phyloP scores from a whole-genome alignment of 176 grass and related monocot genomes.

The Oryza brachyantha region DNA sequence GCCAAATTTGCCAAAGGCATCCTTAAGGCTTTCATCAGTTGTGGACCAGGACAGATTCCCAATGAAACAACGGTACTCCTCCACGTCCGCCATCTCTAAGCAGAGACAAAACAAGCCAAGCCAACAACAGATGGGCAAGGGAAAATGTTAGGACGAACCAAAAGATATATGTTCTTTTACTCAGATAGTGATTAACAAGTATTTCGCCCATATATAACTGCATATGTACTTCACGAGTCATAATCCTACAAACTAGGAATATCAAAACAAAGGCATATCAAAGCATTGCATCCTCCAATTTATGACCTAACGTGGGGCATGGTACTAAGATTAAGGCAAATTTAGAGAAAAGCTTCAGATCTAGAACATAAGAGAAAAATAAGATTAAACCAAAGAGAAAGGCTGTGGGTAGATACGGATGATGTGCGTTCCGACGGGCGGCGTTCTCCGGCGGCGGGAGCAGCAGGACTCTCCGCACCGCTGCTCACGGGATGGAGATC shows the following conservation, averaged over 20 bases:
- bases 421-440: no score
- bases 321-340: not conserved
- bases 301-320: no score
- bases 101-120: not conserved
- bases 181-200: not conserved
- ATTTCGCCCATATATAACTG: not conserved
- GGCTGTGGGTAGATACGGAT: no score
- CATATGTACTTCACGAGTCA: not conserved
- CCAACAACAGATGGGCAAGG: not conserved
- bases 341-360: not conserved
- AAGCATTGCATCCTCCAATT: not conserved
- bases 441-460: no score
- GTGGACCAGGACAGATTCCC: constrained; percentile 93
- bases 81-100: constrained; percentile 47
- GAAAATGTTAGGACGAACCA: not conserved
- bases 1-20: constrained; percentile 72
- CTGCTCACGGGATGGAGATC: no score
- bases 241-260: not conserved
- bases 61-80: constrained; percentile 92
- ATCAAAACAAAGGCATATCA: no score
- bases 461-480: no score
- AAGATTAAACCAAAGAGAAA: not conserved
- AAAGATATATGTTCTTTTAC: no score
- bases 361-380: not conserved
- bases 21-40: constrained; percentile 63